Conservation (phyloP, 2,329 filamentous ascomycete genomes). For the Trichoderma semiorbis region DNA sequence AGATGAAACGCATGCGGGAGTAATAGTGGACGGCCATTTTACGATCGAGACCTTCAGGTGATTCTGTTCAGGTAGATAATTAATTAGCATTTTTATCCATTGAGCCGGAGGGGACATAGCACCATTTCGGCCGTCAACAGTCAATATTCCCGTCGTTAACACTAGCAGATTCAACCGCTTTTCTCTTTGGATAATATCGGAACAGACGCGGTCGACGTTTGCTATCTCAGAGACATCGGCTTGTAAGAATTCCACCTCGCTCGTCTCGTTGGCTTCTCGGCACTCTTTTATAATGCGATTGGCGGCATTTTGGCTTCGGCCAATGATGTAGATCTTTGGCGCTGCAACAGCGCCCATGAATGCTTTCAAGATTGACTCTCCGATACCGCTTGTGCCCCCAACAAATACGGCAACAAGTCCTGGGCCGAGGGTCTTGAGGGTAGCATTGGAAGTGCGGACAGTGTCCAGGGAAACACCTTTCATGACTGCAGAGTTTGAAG, state of each 20-base stretch:
- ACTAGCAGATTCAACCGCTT: slow-evolving; percentile 45
- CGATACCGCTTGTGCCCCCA: slow-evolving; percentile 55
- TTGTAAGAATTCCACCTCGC: slow-evolving; percentile 45
- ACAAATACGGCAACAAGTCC: slow-evolving; percentile 43
- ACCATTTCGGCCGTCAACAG: background rate
- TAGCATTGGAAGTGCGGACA: background rate
- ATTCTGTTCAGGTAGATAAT: slow-evolving; percentile 39
- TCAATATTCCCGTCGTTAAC: slow-evolving; percentile 27
- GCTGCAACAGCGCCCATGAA: slow-evolving; percentile 39
- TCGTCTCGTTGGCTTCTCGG: slow-evolving; percentile 39
- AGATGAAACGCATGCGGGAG: background rate
- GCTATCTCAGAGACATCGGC: slow-evolving; percentile 48
- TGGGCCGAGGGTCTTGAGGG: background rate
- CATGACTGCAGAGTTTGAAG: background rate
- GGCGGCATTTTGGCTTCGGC: slow-evolving; percentile 39
- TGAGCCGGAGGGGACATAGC: background rate
- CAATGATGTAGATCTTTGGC: slow-evolving; percentile 48
- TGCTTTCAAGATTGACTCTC: slow-evolving; percentile 44
- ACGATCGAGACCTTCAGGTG: slow-evolving; percentile 53
- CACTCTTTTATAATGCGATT: slow-evolving; percentile 41
- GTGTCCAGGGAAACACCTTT: background rate
- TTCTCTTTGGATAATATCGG: slow-evolving; percentile 43
- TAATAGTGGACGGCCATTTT: slow-evolving; percentile 34
- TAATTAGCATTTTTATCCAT: background rate
- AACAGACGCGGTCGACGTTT: slow-evolving; percentile 48